A percentile compares a stretch with the other conserved stretches of the same genome.
phyloP scores from a whole-genome alignment of 2,329 filamentous ascomycete genomes.

The Aspergillus uvarum region DNA sequence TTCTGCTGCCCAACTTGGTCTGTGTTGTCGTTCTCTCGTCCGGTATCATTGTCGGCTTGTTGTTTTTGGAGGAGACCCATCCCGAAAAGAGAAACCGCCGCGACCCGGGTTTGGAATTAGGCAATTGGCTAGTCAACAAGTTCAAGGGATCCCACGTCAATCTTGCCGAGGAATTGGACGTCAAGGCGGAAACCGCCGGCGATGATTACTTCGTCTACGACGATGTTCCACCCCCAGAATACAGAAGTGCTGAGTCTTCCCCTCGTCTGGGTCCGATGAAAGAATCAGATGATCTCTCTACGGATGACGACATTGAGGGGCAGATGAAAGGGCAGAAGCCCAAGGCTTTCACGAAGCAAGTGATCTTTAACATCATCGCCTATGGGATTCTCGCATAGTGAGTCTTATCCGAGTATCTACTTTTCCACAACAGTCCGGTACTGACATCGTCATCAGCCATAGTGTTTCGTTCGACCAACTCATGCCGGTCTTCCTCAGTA shows the following conservation, averaged over 20 bases:
- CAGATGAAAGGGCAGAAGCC: slow-evolving; percentile 45
- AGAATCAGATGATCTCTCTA: slow-evolving; percentile 30
- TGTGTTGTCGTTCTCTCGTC: slow-evolving; percentile 75
- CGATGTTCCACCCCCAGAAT: slow-evolving; percentile 65
- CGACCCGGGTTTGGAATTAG: slow-evolving; percentile 75
- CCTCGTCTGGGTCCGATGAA: slow-evolving; percentile 47
- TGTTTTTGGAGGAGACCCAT: slow-evolving; percentile 95
- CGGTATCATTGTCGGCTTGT: slow-evolving; percentile 73
- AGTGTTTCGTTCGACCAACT: slow-evolving; percentile 96
- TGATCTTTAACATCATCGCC: slow-evolving; percentile 81
- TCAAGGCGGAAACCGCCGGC: slow-evolving; percentile 52
- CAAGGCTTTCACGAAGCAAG: slow-evolving; percentile 77
- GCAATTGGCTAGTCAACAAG: slow-evolving; percentile 62
- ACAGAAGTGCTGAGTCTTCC: slow-evolving; percentile 59
- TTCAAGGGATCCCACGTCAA: slow-evolving; percentile 31
- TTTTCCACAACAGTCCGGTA: slow-evolving; percentile 20
- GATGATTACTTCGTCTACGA: slow-evolving; percentile 58
- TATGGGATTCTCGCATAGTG: slow-evolving; percentile 95
- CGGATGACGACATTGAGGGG: slow-evolving; percentile 42
- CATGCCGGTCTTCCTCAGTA: slow-evolving; percentile 87
- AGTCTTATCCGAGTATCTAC: slow-evolving; percentile 45
- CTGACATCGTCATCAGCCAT: slow-evolving; percentile 61
- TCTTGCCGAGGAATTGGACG: slow-evolving; percentile 26
- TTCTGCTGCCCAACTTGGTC: slow-evolving; percentile 88
- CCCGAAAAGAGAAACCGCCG: slow-evolving; percentile 72